Evolutionary conservation across 1,139 yeast genomes (phyloP), one percentile per base, ranked within the genome.

Genomic region (Yamadazyma siamensis): DNA sequence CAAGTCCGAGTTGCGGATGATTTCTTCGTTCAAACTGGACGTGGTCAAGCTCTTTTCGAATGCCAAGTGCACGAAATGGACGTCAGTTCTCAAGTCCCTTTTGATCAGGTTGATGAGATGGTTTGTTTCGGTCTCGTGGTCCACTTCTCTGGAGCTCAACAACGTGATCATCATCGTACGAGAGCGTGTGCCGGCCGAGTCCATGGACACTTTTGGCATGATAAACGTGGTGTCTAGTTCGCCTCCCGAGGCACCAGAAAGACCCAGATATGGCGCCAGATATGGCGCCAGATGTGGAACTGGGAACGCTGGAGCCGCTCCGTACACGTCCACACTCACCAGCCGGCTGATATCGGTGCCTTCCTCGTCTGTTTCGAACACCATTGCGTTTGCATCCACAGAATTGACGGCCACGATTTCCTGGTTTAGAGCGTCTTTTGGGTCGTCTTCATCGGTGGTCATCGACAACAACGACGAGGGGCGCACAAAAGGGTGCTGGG

Each of bases 331-430:
- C 20, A 6, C 15, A 18, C 11, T 10, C 4, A 10, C 23, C 10
- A 3, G 12, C 11, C 13, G 19, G 4, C 34, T 31, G 16, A 39
- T 39, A 6, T 49, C 56, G 9, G 44, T 56, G 27, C 56, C 66
- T 36, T 65, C 72, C 36, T 62, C 70, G 34, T 65, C 72, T 0
- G 68, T 62, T 32, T 65, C 71, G 43, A 65, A 63, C 10, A 64
- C 64, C 66, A 64, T 59, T 4, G 60, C 61, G 15, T 42, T 10
- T 6, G 13, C 15, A 25, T 14, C 19, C 7, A 7, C 37, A 19
- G 29, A 15, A 13, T n/a, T 13, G 4, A 42, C 44, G n/a, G 46
- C 28, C 13, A 44, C 47, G 28, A 44, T 35, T 19, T 48, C 54
- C 18, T 13, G 23, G 10, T 23, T 23, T 6, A 17, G 10, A 23